A percentile compares a stretch with the other conserved stretches of the same genome.
These are phyloP conservation scores for Nannochloropsis salina DNA, from an alignment of 108 stramenopile genomes.

Conservation along the genomic window DNA sequence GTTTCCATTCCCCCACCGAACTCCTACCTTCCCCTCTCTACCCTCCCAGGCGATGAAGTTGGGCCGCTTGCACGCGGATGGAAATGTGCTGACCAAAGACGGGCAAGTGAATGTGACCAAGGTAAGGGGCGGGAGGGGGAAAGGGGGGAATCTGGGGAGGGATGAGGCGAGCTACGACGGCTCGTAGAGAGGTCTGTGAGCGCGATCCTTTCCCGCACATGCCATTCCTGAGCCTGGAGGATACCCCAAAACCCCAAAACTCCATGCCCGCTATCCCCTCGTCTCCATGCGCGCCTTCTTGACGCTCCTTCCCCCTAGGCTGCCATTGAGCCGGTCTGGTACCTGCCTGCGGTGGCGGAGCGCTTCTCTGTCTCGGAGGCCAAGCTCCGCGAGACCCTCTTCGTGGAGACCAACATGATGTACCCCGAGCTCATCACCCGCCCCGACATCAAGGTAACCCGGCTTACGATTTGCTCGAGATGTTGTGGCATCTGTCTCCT, in stretches of 20 bases:
- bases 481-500: neutral
- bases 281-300: neutral
- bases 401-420: conserved; percentile 97
- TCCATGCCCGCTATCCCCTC: neutral
- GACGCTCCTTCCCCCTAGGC: conserved; percentile 46
- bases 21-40: neutral
- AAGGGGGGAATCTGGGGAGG: neutral
- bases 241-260: neutral
- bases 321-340: conserved; percentile 98
- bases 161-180: neutral
- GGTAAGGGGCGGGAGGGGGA: conserved; percentile 30
- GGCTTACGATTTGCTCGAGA: neutral
- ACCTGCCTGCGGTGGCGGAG: conserved; percentile 92
- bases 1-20: too few species aligned
- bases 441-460: conserved; percentile 76
- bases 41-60: conserved; percentile 53
- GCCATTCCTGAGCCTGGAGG: neutral
- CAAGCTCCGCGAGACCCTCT: conserved; percentile 80
- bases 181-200: neutral
- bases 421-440: conserved; percentile 96
- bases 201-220: too few species aligned
- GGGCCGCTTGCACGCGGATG: conserved; percentile 82
- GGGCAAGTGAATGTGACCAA: conserved; percentile 92
- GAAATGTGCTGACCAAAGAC: conserved; percentile 65
- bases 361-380: conserved; percentile 88